phyloP scores from a whole-genome alignment of 1,284 basidiomycete genomes.

The Singerocomus inundabilis region DNA sequence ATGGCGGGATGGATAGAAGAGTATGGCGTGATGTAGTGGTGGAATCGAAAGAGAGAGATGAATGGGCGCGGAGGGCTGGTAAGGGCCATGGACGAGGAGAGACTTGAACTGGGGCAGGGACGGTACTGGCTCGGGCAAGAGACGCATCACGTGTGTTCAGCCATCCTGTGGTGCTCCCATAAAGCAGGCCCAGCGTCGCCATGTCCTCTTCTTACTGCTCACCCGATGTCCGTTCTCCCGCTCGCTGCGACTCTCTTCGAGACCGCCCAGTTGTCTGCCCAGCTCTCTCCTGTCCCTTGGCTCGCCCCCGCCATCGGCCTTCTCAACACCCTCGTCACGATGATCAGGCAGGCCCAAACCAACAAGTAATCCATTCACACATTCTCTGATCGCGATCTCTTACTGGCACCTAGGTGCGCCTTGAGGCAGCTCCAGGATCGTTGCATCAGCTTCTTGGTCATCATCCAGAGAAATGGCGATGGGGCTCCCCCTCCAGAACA shows the following conservation, averaged over 20 bases:
- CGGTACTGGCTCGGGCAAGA: conserved; percentile 28
- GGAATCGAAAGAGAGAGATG: conserved; percentile 52
- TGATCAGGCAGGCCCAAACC: conserved; percentile 45
- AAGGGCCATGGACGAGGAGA: conserved; percentile 52
- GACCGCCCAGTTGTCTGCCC: conserved; percentile 42
- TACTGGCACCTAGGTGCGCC: conserved; percentile 33
- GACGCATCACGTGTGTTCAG: conserved; percentile 21
- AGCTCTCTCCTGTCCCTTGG: conserved; percentile 49
- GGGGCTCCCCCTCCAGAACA: conserved; percentile 24
- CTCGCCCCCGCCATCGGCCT: conserved; percentile 42
- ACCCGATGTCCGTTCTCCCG: conserved; percentile 20
- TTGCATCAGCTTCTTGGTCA: conserved; percentile 31
- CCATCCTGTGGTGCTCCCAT: conserved; percentile 21
- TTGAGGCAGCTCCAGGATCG: conserved; percentile 44
- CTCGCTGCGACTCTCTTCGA: conserved; percentile 8
- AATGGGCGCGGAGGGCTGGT: conserved; percentile 56
- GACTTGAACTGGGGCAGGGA: conserved; percentile 46
- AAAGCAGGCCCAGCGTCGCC: background rate
- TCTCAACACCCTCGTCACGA: conserved; percentile 41
- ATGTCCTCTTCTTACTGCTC: conserved; percentile 1
- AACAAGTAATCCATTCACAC: conserved; percentile 40
- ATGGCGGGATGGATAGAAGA: conserved; percentile 52
- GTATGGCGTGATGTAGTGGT: conserved; percentile 39
- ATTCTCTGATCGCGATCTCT: conserved; percentile 2
- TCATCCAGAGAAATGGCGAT: conserved; percentile 24